Evolutionary conservation across 495 filamentous ascomycete genomes (phyloP).

Genomic region (Astrothelium subdiscretum): DNA sequence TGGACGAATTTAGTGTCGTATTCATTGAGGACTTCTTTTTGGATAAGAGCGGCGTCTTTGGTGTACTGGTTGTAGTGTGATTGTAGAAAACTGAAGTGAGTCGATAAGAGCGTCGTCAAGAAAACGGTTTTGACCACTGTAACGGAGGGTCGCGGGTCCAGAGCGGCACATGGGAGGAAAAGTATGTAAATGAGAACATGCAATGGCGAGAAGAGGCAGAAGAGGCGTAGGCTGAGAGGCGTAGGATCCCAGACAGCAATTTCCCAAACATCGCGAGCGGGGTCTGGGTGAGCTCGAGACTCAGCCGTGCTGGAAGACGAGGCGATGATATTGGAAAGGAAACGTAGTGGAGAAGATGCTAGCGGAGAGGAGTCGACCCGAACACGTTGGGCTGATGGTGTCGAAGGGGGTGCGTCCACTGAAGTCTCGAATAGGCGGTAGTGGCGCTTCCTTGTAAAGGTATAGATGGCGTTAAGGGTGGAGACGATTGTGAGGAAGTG

Average conservation of each 20-base stretch:
- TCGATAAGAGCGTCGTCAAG: conserved; percentile 59
- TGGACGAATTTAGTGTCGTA: conserved; percentile 95
- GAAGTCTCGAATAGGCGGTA: conserved; percentile 87
- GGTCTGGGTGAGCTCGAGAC: conserved; percentile 72
- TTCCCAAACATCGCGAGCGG: conserved; percentile 87
- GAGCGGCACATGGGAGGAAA: conserved; percentile 63
- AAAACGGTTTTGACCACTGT: conserved; percentile 71
- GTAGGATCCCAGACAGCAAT: conserved; percentile 85
- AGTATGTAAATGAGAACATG: conserved; percentile 83
- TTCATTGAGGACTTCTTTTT: conserved; percentile 85
- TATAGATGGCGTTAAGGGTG: conserved; percentile 64
- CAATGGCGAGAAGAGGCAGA: conserved; percentile 85
- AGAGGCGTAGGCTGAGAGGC: conserved; percentile 67
- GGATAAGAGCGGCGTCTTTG: conserved; percentile 72
- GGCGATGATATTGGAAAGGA: conserved; percentile 55
- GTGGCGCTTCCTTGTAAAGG: conserved; percentile 67
- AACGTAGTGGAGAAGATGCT: conserved; percentile 65
- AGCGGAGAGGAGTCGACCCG: conserved; percentile 79
- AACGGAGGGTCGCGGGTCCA: conserved; percentile 69
- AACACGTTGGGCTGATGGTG: conserved; percentile 80
- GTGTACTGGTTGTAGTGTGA: conserved; percentile 66
- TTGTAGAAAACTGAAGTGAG: conserved; percentile 62
- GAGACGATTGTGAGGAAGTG: conserved; percentile 55
- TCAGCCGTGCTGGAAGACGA: conserved; percentile 51
- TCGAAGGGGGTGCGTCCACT: conserved; percentile 60